Conservation (phyloP, 2,329 filamentous ascomycete genomes). For the Xylogone sp. region DNA sequence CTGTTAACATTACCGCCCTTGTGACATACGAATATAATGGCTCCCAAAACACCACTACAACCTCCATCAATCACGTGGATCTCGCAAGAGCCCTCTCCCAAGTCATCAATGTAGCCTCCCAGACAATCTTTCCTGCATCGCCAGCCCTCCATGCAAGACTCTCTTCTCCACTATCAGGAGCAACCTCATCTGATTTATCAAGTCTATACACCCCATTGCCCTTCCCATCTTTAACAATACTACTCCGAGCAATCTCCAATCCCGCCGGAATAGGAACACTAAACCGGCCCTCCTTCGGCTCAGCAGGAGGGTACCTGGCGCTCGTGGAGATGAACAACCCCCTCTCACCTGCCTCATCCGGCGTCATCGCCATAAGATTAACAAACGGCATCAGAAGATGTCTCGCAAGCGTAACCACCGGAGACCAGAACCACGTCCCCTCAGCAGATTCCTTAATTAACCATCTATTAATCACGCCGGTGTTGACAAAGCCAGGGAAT, state of each 20-base stretch:
- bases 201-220: slow-evolving; percentile 38
- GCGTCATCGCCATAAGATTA: slow-evolving; percentile 23
- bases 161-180: slow-evolving; percentile 14
- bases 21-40: too few relatives aligned
- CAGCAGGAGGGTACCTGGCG: slow-evolving; percentile 25
- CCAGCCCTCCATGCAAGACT: slow-evolving; percentile 23
- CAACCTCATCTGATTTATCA: slow-evolving; percentile 28
- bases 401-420: slow-evolving; percentile 10
- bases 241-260: slow-evolving; percentile 19
- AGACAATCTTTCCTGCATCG: slow-evolving; percentile 29
- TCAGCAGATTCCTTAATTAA: slow-evolving; percentile 17
- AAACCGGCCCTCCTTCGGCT: slow-evolving; percentile 14
- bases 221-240: slow-evolving; percentile 28
- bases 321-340: slow-evolving; percentile 35
- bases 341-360: slow-evolving; percentile 34
- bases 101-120: slow-evolving; percentile 32
- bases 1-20: too few relatives aligned
- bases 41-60: slow-evolving; percentile 6
- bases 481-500: slow-evolving; percentile 33
- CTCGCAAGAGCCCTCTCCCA: slow-evolving; percentile 27
- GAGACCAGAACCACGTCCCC: slow-evolving; percentile 18
- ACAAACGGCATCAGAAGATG: slow-evolving; percentile 23
- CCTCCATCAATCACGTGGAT: background rate
- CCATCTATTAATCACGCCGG: slow-evolving; percentile 25
- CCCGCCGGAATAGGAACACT: slow-evolving; percentile 15